Conservation (phyloP, 2,329 filamentous ascomycete species). For the Aspergillus ruber region DNA sequence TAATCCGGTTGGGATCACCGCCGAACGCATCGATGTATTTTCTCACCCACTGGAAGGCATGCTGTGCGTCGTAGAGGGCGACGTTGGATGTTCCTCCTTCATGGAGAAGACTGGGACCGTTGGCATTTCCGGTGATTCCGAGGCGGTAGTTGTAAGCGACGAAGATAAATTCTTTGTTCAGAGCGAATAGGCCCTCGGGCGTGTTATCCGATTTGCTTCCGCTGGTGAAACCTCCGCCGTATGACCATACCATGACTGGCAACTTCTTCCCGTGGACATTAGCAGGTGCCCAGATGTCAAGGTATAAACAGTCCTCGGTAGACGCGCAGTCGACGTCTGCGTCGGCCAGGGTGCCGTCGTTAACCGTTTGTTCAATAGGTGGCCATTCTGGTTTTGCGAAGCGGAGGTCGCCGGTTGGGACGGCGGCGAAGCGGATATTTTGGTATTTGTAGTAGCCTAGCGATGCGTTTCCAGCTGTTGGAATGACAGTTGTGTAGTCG, state of each 20-base stretch:
- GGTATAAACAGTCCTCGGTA: conserved; percentile 21
- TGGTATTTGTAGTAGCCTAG: conserved; percentile 27
- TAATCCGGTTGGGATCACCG: conserved; percentile 12
- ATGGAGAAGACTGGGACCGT: conserved; percentile 20
- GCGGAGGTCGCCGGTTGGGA: conserved; percentile 27
- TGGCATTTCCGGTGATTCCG: conserved; percentile 27
- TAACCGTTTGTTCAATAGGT: conserved; percentile 24
- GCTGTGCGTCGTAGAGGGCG: conserved; percentile 11
- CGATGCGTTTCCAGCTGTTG: conserved; percentile 17
- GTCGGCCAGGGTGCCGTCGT: conserved; percentile 26
- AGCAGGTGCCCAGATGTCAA: conserved; percentile 16
- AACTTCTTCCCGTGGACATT: conserved; percentile 19
- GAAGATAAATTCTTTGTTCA: conserved; percentile 25
- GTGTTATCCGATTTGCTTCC: conserved; percentile 25
- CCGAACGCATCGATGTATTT: conserved; percentile 14
- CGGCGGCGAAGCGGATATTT: conserved; percentile 31
- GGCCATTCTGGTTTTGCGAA: conserved; percentile 25
- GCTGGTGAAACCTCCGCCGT: conserved; percentile 21
- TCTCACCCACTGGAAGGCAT: conserved; percentile 12
- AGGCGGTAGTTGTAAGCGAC: conserved; percentile 32
- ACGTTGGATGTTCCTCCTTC: conserved; percentile 20
- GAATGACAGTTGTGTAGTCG: conserved; percentile 21
- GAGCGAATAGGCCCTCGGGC: conserved; percentile 26
- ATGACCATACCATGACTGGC: conserved; percentile 25
- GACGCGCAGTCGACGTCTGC: conserved; percentile 27